Base-by-base conservation (phyloP, 2,329 filamentous ascomycete species). In the Zymoseptoria brevis region DNA sequence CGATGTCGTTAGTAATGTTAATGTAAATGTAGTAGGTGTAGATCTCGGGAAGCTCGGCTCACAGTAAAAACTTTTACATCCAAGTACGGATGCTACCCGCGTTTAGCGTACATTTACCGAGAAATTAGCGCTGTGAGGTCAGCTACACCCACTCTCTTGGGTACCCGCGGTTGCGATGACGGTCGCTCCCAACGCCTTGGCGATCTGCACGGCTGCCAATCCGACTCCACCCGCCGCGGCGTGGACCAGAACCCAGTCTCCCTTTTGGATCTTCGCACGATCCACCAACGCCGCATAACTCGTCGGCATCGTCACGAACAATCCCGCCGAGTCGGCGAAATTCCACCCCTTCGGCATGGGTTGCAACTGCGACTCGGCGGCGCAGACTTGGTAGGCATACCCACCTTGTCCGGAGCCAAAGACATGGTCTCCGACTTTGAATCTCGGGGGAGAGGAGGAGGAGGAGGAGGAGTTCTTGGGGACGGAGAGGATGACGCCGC, bases 101-200 rank as follows among this genome's bases (percentile, higher is more conserved):
- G n/a, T n/a, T n/a, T n/a, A n/a, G n/a, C n/a, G n/a, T n/a, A n/a
- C n/a, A n/a, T n/a, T n/a, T n/a, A n/a, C n/a, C n/a, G n/a, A n/a
- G n/a, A n/a, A n/a, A n/a, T n/a, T n/a, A n/a, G n/a, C n/a, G n/a
- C n/a, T n/a, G n/a, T n/a, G n/a, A n/a, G n/a, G n/a, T n/a, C n/a
- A n/a, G n/a, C n/a, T n/a, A n/a, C n/a, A n/a, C n/a, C n/a, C n/a
- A n/a, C n/a, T n/a, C n/a, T n/a, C n/a, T n/a, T n/a, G n/a, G n/a
- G 88, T 89, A 1, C 91, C 90, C 0, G 91, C 93, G 0, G 93
- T 96, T 4, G 93, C 93, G 62, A 97, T 87, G n/a, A 97, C 93
- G 2, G 83, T 94, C 8, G 93, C 93, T 6, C 93, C 93, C 55
- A 88, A 86, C 0, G 92, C 93, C 76, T 96, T 96, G 26, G 93